phyloP scores from a whole-genome alignment of 169 alveolate genomes.

The Eimeria praecox region DNA sequence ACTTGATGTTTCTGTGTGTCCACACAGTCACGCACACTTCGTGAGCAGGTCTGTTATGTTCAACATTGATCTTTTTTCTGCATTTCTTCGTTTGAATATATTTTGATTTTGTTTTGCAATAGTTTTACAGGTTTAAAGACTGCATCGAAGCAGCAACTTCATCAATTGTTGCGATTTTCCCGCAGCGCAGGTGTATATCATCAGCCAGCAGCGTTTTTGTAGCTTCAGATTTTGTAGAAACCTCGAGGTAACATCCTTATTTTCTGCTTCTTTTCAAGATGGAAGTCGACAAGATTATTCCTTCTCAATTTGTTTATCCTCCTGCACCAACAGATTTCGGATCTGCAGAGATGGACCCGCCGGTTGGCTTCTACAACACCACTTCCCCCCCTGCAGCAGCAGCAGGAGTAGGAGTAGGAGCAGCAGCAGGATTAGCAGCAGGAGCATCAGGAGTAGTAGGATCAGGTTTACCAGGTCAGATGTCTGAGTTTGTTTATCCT shows the following conservation, averaged over 20 bases:
- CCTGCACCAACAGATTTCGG: not conserved
- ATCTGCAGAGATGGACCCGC: not conserved
- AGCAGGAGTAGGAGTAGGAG: not conserved
- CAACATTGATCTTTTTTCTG: too few species aligned
- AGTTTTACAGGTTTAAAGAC: not conserved
- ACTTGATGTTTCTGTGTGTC: too few species aligned
- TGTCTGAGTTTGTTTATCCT: not conserved
- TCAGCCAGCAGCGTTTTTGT: too few species aligned
- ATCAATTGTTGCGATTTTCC: too few species aligned
- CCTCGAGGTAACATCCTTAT: too few species aligned
- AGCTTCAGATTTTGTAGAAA: too few species aligned
- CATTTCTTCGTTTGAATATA: not conserved
- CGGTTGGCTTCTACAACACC: not conserved
- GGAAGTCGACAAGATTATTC: conserved; percentile 7
- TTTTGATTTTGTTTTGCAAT: not conserved
- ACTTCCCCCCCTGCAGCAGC: not conserved
- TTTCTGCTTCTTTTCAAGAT: not conserved
- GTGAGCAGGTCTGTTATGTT: too few species aligned
- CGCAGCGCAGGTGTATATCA: too few species aligned
- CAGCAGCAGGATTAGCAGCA: not conserved
- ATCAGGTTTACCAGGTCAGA: not conserved
- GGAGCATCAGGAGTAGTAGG: not conserved
- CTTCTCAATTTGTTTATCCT: conserved; percentile 21
- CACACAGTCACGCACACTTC: too few species aligned
- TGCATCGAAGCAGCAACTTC: too few species aligned